Evolutionary conservation across 225 moss, liverwort and hornwort species (phyloP), one percentile per base, ranked within the genome.

Genomic region (Polytrichum commune): DNA sequence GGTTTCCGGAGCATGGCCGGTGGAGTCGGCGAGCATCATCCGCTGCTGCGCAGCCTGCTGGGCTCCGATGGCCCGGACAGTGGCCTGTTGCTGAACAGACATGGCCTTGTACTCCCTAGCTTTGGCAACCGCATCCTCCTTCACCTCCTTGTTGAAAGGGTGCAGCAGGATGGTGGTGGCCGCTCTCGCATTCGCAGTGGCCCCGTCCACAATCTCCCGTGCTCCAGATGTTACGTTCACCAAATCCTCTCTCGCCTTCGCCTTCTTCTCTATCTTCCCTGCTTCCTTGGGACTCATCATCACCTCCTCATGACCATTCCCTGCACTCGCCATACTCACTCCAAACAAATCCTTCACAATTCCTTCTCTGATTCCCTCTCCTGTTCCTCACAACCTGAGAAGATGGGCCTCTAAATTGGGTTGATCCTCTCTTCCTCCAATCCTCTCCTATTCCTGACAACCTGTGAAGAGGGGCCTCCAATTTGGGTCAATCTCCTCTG

Each of bases 221-320:
- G 91, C 91, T n/a, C 91, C 91, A 19, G 89, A 89, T 0, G 89
- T 87, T 53, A 89, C 66, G 72, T 85, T 86, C 62, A 89, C 83
- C 19, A 89, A 75, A 61, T 83, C 75, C 77, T 89, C 91, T 79
- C 83, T 87, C 13, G 87, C 89, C 19, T 73, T 76, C 24, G 81
- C 84, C 62, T 81, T 87, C 55, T 30, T 73, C 72, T 85, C 84
- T 4, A 86, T 18, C 66, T 53, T 20, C 2, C 3, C 46, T 38
- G 35, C 62, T 27, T 58, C 58, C 58, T 58, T 58, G 20, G 58
- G 22, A 58, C 58, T 58, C 58, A 24, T 20, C 20, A 23, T 16
- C 46, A 46, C 46, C 13, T 46, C 46, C 46, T 4, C 46, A 4
- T 46, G 13, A 46, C 0, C 46, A 13, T 16, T 16, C 46, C 46